Percentiles rank a stretch among this genome's conserved stretches.
Evolutionary conservation across 2,329 filamentous ascomycete species (phyloP).

Genomic region (Penicillium sp.): DNA sequence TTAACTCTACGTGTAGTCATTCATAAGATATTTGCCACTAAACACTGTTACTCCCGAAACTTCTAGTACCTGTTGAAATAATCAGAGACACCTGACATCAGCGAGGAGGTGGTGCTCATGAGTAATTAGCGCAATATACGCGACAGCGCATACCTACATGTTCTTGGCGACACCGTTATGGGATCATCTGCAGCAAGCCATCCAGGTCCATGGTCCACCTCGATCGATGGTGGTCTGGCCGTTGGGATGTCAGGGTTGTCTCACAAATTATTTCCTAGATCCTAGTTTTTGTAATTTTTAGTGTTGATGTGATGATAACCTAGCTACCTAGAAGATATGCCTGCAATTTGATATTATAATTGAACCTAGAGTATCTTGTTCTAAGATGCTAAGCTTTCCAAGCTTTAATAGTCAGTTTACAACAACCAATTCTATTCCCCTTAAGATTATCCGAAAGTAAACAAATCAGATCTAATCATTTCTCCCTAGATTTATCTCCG

Average conservation of each 20-base stretch:
- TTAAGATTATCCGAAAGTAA: too few relatives aligned
- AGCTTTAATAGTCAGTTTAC: too few relatives aligned
- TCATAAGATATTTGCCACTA: background rate
- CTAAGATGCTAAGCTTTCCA: too few relatives aligned
- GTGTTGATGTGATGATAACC: too few relatives aligned
- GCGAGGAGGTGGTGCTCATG: background rate
- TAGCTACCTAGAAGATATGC: too few relatives aligned
- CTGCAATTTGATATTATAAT: too few relatives aligned
- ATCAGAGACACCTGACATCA: constrained; percentile 6
- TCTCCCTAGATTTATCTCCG: too few relatives aligned
- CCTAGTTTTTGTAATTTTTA: background rate
- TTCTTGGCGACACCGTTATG: constrained; percentile 1
- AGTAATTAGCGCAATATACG: constrained; percentile 11
- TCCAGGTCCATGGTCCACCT: background rate
- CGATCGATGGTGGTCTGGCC: background rate
- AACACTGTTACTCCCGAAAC: constrained; percentile 8
- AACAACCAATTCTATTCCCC: too few relatives aligned
- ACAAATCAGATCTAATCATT: too few relatives aligned
- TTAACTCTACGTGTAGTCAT: too few relatives aligned
- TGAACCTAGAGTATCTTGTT: too few relatives aligned
- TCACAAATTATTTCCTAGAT: background rate
- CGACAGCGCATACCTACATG: constrained; percentile 15
- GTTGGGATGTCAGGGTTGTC: background rate
- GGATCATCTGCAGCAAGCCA: constrained; percentile 9
- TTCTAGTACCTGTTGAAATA: constrained; percentile 3